Conservation (phyloP, 331 rosid genomes). For the Dryas integrifolia region DNA sequence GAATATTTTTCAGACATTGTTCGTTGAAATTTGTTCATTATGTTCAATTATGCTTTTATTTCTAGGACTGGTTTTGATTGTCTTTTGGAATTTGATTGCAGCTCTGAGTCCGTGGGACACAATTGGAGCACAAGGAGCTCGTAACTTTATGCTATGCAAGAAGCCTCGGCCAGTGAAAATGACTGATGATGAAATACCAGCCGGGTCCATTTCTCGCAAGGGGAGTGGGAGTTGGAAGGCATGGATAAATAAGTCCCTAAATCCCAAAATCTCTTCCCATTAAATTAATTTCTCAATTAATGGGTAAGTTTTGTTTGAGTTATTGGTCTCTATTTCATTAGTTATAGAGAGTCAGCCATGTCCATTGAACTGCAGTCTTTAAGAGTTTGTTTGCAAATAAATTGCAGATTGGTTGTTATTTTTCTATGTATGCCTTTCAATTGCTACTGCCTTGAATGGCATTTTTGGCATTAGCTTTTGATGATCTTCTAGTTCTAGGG, state of each 20-base stretch:
- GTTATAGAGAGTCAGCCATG: constrained; percentile 1
- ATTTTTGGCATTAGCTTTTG: not conserved
- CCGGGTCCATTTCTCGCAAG: constrained; percentile 34
- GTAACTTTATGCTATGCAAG: constrained; percentile 87
- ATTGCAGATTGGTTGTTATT: not conserved
- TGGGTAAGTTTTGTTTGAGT: not conserved
- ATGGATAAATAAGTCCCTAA: constrained; percentile 84
- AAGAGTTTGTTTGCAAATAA: constrained; percentile 2
- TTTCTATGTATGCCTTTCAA: not conserved
- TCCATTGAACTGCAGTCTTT: not conserved
- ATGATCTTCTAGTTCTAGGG: not conserved
- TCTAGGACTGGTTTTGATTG: not conserved
- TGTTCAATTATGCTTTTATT: not conserved
- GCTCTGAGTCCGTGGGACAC: constrained; percentile 75
- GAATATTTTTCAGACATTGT: not conserved
- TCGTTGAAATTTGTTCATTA: not conserved
- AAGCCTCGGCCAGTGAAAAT: constrained; percentile 50
- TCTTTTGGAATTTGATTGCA: constrained; percentile 32
- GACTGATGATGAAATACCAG: constrained; percentile 16
- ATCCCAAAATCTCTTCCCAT: constrained; percentile 64
- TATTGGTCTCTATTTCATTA: not conserved
- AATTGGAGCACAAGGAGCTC: constrained; percentile 75
- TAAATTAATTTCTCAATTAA: constrained; percentile 17
- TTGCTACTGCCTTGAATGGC: not conserved
- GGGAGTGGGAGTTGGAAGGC: constrained; percentile 72